Evolutionary conservation across 176 grass and related monocot genomes (phyloP), one percentile per base, ranked within the genome.

Genomic region (Otatea glauca): DNA sequence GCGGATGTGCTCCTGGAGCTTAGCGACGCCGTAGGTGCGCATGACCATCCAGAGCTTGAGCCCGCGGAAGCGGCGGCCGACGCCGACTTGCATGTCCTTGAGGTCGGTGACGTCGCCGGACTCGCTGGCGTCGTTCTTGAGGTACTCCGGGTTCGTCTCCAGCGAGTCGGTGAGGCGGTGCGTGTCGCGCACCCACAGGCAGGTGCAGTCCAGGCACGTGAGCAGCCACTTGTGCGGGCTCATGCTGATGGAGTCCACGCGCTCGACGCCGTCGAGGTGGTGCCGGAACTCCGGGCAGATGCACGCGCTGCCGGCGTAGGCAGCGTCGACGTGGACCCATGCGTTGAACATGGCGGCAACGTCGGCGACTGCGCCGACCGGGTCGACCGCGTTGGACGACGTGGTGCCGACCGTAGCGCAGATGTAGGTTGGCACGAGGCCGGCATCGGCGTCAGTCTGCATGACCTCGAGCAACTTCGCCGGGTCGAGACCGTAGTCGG

Each of bases 31-130:
- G 48, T 89, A 83, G 24, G 73, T 86, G 5, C 83, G 65, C 29
- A 92, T 65, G 37, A 92, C 90, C 90, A 75, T 89, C 90, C 91
- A 92, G 2, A 92, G 87, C 77, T 89, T 92, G 4, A 92, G 90
- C 0, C 82, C 86, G 0, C 90, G 86, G 83, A 92, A 92, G 2
- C 90, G 86, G 0, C 90, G 90, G 5, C 90, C 90, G 6, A 86
- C 78, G 12, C 90, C 90, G 5, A 92, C 54, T 75, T 92, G 90
- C 70, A 92, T 85, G 73, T 92, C 90, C 72, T 92, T 92, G 67
- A 88, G 80, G 67, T 92, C 86, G 0, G 82, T 81, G 10, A 92
- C 90, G 7, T 3, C 3, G 35, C 90, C 90, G 18, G 90, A 86
- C 27, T 92, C 90, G 32, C 83, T 92, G 17, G 87, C 86, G 21